phyloP scores from a whole-genome alignment of 129 eudicot species.

The Saposhnikovia divaricata region DNA sequence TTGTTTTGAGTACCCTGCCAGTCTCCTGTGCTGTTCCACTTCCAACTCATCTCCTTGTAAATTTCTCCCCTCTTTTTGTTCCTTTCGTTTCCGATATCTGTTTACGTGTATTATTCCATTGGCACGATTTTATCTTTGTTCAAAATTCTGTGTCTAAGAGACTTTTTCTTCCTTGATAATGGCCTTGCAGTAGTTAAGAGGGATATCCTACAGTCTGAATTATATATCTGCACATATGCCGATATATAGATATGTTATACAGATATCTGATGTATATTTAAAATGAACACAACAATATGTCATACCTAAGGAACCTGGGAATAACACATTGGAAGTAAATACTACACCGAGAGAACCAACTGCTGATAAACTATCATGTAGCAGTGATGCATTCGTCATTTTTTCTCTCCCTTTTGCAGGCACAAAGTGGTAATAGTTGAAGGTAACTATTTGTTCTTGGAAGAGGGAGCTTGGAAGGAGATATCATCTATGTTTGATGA shows the following conservation, averaged over 20 bases:
- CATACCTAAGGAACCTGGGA: background rate
- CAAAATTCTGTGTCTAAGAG: background rate
- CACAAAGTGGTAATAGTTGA: conserved; percentile 95
- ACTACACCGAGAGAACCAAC: background rate
- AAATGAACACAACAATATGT: background rate
- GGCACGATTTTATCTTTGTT: background rate
- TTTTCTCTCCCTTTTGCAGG: conserved; percentile 33
- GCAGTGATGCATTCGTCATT: background rate
- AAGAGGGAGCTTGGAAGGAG: conserved; percentile 78
- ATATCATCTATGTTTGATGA: conserved; percentile 66
- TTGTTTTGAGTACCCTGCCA: background rate
- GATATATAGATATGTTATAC: background rate
- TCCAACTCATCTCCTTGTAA: background rate
- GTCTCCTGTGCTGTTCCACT: background rate
- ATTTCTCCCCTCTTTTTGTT: background rate
- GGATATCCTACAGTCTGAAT: background rate
- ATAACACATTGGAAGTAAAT: background rate
- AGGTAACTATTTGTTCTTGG: conserved; percentile 84
- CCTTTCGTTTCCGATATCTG: background rate
- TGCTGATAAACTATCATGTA: background rate
- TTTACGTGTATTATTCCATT: background rate
- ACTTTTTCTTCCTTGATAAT: background rate
- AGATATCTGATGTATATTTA: background rate
- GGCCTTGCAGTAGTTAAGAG: background rate
- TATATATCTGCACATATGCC: background rate